These are phyloP conservation scores for Lojkania enalia DNA, from an alignment of 2,329 filamentous ascomycete genomes.

Conservation along the genomic window DNA sequence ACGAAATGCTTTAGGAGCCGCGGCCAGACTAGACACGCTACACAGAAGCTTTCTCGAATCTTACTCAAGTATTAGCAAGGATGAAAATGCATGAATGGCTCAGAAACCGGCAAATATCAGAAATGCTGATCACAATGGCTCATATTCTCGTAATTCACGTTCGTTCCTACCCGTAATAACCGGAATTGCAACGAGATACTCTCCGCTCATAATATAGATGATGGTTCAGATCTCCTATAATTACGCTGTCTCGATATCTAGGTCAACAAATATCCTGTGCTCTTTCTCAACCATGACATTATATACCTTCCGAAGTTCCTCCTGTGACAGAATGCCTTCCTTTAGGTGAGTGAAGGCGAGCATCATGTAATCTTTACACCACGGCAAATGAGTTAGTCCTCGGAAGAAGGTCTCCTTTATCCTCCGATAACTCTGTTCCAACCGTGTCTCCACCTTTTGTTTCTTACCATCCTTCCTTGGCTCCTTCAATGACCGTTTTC, in stretches of 20 bases:
- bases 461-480: slow-evolving; percentile 23
- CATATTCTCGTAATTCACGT: no score
- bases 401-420: slow-evolving; percentile 60
- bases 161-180: no score
- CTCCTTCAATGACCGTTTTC: slow-evolving; percentile 11
- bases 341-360: slow-evolving; percentile 55
- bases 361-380: slow-evolving; percentile 64
- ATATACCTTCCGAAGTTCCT: slow-evolving; percentile 58
- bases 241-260: slow-evolving; percentile 39
- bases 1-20: no score
- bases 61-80: no score
- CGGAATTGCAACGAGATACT: no score
- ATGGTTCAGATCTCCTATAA: neutral
- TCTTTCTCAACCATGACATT: slow-evolving; percentile 64
- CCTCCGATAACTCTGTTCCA: slow-evolving; percentile 40
- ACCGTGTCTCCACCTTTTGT: slow-evolving; percentile 19
- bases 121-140: no score
- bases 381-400: slow-evolving; percentile 62
- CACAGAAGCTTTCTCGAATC: no score
- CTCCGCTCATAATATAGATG: no score
- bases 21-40: no score
- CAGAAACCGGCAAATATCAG: no score
- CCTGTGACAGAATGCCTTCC: slow-evolving; percentile 42
- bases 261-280: slow-evolving; percentile 60
- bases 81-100: no score